A percentile compares a stretch with the other conserved stretches of the same genome.
Conservation (phyloP, 805 yeast species). For the Dipodascus geniculatus region DNA sequence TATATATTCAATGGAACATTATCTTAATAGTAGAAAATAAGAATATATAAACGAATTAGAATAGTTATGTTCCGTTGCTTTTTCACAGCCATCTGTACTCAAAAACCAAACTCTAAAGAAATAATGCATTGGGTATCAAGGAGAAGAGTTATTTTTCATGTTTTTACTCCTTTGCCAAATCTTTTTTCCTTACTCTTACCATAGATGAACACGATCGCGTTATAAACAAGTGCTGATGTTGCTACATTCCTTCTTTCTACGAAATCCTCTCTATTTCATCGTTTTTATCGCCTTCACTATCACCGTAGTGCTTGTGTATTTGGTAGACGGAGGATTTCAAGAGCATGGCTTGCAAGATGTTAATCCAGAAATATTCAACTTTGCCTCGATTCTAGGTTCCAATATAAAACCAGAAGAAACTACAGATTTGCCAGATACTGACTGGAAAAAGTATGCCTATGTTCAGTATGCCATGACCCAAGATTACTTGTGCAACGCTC, state of each 20-base stretch:
- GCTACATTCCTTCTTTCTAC: neutral
- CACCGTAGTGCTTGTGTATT: neutral
- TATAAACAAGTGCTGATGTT: neutral
- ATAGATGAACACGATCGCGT: too few relatives aligned
- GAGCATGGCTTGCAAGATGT: neutral
- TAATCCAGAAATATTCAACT: neutral
- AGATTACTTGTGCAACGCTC: constrained; percentile 31
- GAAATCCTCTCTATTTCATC: neutral
- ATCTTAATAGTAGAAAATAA: too few relatives aligned
- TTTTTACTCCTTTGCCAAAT: too few relatives aligned
- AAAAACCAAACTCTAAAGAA: too few relatives aligned
- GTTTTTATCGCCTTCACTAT: neutral
- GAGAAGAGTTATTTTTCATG: too few relatives aligned
- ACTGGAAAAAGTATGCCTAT: constrained; percentile 31
- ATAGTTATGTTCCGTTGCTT: too few relatives aligned
- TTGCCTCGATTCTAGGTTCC: neutral
- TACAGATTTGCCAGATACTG: constrained; percentile 1
- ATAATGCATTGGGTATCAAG: too few relatives aligned
- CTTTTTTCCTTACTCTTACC: too few relatives aligned
- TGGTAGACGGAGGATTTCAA: neutral
- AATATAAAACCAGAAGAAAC: neutral
- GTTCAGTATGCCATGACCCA: constrained; percentile 38
- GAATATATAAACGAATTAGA: too few relatives aligned
- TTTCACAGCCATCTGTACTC: too few relatives aligned
- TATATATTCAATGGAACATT: too few relatives aligned